phyloP scores from a whole-genome alignment of 2,329 filamentous ascomycete genomes.

The Epichloe sibirici region DNA sequence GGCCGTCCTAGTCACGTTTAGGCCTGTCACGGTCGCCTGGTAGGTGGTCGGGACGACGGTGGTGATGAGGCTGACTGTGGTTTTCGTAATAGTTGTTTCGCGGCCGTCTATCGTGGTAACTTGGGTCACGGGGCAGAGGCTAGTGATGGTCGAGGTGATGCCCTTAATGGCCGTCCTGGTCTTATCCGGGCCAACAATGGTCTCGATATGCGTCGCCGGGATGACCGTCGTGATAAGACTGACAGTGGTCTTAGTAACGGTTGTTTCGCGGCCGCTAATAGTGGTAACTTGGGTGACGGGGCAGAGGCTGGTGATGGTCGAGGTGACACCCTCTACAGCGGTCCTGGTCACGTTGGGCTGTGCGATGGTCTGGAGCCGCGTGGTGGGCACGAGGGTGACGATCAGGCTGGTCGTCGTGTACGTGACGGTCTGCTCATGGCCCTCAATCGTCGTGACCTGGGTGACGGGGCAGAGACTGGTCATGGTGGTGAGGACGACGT shows the following conservation, averaged over 20 bases:
- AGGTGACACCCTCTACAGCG: conserved; percentile 22
- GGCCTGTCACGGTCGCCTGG: conserved; percentile 17
- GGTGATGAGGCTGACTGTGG: conserved; percentile 13
- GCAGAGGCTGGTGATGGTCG: conserved; percentile 30
- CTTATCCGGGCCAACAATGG: conserved; percentile 18
- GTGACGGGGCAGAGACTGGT: conserved; percentile 32
- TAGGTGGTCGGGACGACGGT: conserved; percentile 17
- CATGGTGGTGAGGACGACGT: conserved; percentile 25
- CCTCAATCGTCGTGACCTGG: conserved; percentile 9
- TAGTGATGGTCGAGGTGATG: conserved; percentile 29
- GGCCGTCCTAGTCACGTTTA: conserved; percentile 21
- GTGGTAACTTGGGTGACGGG: conserved; percentile 26
- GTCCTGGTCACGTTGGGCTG: conserved; percentile 20
- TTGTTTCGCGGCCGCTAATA: conserved; percentile 11
- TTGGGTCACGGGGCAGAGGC: conserved; percentile 27
- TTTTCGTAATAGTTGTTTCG: conserved; percentile 12
- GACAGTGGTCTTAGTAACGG: conserved; percentile 13
- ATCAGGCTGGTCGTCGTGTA: conserved; percentile 14
- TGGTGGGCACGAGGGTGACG: conserved; percentile 17
- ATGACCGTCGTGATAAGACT: conserved; percentile 16
- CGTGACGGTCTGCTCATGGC: conserved; percentile 8
- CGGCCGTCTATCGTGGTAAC: conserved; percentile 18
- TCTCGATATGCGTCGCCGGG: conserved; percentile 18
- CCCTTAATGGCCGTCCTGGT: conserved; percentile 22
- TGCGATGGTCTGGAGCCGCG: conserved; percentile 18